These are phyloP conservation scores for Didymella keratinophila DNA, from an alignment of 2,329 filamentous ascomycete species.

Conservation along the genomic window DNA sequence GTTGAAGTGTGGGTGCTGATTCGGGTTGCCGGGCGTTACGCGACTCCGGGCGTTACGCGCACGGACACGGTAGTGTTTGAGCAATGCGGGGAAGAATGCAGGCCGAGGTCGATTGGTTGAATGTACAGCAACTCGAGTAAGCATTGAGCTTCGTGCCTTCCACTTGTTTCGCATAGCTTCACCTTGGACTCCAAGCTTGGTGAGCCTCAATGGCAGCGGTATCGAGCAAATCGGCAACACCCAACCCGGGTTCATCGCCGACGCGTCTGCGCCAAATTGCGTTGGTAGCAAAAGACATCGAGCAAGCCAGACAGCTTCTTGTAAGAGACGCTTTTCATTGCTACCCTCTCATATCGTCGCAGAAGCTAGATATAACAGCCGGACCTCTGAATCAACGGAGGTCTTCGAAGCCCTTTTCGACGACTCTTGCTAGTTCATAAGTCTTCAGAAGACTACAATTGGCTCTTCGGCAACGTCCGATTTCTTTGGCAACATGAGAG, in stretches of 20 bases:
- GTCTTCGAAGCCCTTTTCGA: too few relatives aligned
- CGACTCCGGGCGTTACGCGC: too few relatives aligned
- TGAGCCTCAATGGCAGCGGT: background rate
- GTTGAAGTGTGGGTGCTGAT: too few relatives aligned
- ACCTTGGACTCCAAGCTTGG: background rate
- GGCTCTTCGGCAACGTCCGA: too few relatives aligned
- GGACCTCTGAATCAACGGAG: too few relatives aligned
- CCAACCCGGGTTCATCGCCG: conserved; percentile 23
- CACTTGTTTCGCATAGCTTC: background rate
- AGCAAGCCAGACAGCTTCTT: conserved; percentile 34
- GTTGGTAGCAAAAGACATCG: conserved; percentile 42
- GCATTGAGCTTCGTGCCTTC: background rate
- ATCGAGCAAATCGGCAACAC: background rate
- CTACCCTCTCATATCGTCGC: too few relatives aligned
- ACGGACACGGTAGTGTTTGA: too few relatives aligned
- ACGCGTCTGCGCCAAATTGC: conserved; percentile 50
- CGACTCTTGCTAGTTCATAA: too few relatives aligned
- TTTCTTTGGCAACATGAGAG: too few relatives aligned
- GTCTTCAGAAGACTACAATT: too few relatives aligned
- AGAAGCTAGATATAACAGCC: too few relatives aligned
- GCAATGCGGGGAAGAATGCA: conserved; percentile 13
- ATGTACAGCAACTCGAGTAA: conserved; percentile 1
- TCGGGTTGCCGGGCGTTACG: too few relatives aligned
- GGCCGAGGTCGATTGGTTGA: conserved; percentile 10
- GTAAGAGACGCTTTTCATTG: conserved; percentile 24